Evolutionary conservation across 331 rosid genomes (phyloP).

Genomic region (Rosa hybrid): DNA sequence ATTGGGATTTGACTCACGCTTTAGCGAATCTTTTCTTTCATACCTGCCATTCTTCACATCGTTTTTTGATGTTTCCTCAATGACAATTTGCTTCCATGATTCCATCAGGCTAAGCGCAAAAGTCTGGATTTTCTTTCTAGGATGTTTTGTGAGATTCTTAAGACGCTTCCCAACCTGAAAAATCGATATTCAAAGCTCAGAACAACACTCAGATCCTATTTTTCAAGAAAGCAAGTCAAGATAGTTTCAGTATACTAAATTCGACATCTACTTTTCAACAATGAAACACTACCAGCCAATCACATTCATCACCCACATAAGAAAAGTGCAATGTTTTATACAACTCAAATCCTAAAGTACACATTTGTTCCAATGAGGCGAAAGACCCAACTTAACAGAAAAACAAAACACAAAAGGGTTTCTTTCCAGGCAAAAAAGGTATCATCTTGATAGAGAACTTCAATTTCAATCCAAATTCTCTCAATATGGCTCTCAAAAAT

Average conservation of each 20-base stretch:
- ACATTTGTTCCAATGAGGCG: neutral
- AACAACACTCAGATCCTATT: constrained; percentile 15
- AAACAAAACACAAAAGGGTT: neutral
- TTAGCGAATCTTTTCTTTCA: constrained; percentile 37
- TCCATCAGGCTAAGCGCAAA: constrained; percentile 70
- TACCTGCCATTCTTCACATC: constrained; percentile 51
- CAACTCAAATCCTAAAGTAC: neutral
- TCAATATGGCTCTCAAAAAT: neutral
- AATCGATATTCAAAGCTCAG: constrained; percentile 3
- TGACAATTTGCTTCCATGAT: constrained; percentile 79
- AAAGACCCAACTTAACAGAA: neutral
- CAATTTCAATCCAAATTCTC: neutral
- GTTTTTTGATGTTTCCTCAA: constrained; percentile 40
- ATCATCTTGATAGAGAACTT: neutral
- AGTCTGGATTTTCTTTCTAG: constrained; percentile 67
- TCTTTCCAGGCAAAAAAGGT: no score
- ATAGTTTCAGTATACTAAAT: neutral
- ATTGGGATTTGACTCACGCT: constrained; percentile 51
- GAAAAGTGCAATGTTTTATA: neutral
- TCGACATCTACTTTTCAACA: no score
- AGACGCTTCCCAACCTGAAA: constrained; percentile 89
- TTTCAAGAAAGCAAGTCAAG: neutral
- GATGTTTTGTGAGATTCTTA: constrained; percentile 80
- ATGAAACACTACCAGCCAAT: neutral
- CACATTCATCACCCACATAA: neutral